Evolutionary conservation across 2,329 filamentous ascomycete species (phyloP), one percentile per base, ranked within the genome.

Genomic region (Sporothrix luriei): DNA sequence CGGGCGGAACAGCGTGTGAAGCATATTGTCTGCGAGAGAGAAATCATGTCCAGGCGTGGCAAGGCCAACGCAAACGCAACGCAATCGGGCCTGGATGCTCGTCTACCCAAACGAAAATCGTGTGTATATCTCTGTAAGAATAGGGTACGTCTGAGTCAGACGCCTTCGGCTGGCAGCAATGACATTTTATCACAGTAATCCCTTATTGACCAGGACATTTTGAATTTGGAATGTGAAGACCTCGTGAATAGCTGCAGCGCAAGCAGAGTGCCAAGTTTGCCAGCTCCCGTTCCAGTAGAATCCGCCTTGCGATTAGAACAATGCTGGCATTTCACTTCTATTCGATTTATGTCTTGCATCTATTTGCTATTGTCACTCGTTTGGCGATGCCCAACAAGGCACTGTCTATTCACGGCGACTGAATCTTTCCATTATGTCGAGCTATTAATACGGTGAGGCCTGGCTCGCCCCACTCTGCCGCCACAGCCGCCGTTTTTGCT

Each of bases 41-140:
- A 7, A 33, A 33, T 33, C 4, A 5, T 33, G 6, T 33, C 33
- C 33, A 33, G 3, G 33, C n/a, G n/a, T n/a, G n/a, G n/a, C 33
- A 9, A 33, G 33, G 33, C 33, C 7, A 7, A 33, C 5, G 33
- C 3, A 33, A 33, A 9, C 33, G 33, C 6, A 33, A n/a, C n/a
- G n/a, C n/a, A 13, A 29, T 21, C n/a, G 14, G 16, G 13, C 48
- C 19, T 49, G 19, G 51, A 26, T 29, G 21, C 57, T 24, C 40
- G 38, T 46, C 46, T 46, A 11, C 3, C 38, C 19, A 62, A 19
- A 10, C 16, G 16, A 54, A 57, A 9, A 1, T 33, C 21, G 29
- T 61, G n/a, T 62, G n/a, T n/a, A 62, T 6, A 46, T 62, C 43
- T 46, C n/a, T 62, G 57, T 62, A 46, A 26, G 57, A 62, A 26